Evolutionary conservation across 2,329 filamentous ascomycete species (phyloP), one percentile per base, ranked within the genome.

Genomic region (Apiospora marii): DNA sequence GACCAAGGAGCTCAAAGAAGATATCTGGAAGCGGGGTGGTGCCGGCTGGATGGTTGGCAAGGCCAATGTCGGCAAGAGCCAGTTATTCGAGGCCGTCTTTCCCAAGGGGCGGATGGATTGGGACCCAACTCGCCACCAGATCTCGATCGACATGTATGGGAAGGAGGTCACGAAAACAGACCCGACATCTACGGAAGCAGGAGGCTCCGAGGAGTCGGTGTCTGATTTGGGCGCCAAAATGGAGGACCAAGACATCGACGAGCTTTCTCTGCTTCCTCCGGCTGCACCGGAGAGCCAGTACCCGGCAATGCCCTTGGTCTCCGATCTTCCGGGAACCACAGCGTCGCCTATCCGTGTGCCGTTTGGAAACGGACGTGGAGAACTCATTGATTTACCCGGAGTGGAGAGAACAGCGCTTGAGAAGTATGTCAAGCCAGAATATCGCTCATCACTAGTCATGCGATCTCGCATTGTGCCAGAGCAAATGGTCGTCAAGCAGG

Each of bases 21-120:
- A 95, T 68, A 95, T 99, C 67, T 95, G 91, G 88, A 84, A 91
- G 61, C 90, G 94, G 68, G 95, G 94, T 4, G 96, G 96, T 5
- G 96, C 92, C 22, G 92, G 93, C 22, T 99, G 96, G 96, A 92
- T 99, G 87, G 93, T 99, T 3, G 96, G 96, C n/a, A 98, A 98
- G 82, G 94, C 95, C 74, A 99, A 99, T 79, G 97, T 98, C 2
- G 97, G 96, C 34, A 99, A 99, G 83, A 98, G 96, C 77, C 92
- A 93, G 79, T 88, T 99, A 2, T 97, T 98, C 74, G 92, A 96
- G 77, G 89, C 91, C 5, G 91, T 98, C 10, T 98, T 95, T 78
- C 96, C 97, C 4, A 96, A 93, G 86, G 91, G 91, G 37, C 87
- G 87, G 48, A 87, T 86, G 83, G 85, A 83, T 73, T 79, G 79